Conservation (phyloP, 352 stramenopile genomes). For the Thraustotheca clavata region DNA sequence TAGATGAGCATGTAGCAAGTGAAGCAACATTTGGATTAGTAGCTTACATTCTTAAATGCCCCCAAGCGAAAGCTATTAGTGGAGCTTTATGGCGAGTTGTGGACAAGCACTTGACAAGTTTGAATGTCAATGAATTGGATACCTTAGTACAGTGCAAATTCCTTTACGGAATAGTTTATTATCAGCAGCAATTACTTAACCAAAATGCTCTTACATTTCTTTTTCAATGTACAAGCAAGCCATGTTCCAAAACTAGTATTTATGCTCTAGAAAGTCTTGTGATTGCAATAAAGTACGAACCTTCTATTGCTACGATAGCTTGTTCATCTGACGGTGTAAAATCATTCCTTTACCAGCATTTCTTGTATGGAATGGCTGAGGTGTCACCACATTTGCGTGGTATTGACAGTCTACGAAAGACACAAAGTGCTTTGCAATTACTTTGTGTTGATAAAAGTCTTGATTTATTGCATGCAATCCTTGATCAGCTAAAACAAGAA, state of each 20-base stretch:
- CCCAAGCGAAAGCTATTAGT: too few relatives aligned
- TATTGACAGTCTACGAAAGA: neutral
- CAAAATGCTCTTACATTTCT: neutral
- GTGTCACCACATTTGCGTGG: neutral
- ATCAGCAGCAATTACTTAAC: too few relatives aligned
- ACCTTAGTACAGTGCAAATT: too few relatives aligned
- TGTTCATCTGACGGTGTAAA: neutral
- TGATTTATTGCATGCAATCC: neutral
- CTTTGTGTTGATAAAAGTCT: neutral
- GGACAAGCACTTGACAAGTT: too few relatives aligned
- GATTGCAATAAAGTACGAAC: too few relatives aligned
- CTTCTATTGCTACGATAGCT: too few relatives aligned
- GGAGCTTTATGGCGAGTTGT: too few relatives aligned
- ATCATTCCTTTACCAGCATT: neutral
- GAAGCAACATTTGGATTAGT: too few relatives aligned
- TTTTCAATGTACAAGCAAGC: neutral
- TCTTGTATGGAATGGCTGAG: neutral
- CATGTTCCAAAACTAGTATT: neutral
- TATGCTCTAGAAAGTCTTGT: neutral
- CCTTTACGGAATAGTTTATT: too few relatives aligned
- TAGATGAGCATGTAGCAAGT: too few relatives aligned
- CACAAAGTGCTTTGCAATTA: neutral
- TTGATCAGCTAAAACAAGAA: neutral
- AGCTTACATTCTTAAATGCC: too few relatives aligned
- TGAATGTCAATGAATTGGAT: too few relatives aligned